These are phyloP conservation scores for Vaccinium myrtillus DNA, from an alignment of 148 eudicot genomes.

Conservation along the genomic window DNA sequence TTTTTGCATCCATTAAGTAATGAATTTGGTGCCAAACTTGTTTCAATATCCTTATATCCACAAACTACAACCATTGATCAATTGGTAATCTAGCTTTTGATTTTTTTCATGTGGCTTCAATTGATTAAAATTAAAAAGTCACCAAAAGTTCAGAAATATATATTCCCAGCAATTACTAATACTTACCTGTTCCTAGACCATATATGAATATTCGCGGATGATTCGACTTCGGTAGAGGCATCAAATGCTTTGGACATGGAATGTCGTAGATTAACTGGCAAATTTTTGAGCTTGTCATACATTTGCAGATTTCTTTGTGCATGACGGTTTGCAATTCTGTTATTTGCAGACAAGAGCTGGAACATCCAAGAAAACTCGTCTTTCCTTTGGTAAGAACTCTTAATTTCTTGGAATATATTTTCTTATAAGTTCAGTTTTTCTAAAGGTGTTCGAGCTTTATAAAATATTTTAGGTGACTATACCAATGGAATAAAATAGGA, in stretches of 20 bases:
- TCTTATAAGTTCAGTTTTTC: neutral
- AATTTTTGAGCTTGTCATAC: neutral
- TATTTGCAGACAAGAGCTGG: conserved; percentile 59
- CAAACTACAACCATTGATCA: neutral
- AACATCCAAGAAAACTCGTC: conserved; percentile 64
- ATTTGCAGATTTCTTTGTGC: neutral
- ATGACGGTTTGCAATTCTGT: conserved; percentile 14
- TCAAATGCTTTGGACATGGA: conserved; percentile 2
- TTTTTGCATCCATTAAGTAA: neutral
- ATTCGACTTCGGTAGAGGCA: neutral
- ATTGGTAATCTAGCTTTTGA: neutral
- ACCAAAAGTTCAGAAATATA: neutral
- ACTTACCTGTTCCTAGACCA: neutral
- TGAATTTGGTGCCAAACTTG: neutral
- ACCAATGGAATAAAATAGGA: neutral
- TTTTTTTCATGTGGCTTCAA: neutral
- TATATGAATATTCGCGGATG: neutral
- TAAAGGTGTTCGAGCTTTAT: neutral
- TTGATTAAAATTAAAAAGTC: neutral
- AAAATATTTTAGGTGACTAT: conserved; percentile 7
- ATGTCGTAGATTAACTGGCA: neutral
- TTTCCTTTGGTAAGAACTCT: conserved; percentile 38
- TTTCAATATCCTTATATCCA: neutral
- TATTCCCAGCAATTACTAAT: neutral
- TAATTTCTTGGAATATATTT: neutral